Evolutionary conservation across 139 green algal species (phyloP).

Genomic region (Gonium pectorale): DNA sequence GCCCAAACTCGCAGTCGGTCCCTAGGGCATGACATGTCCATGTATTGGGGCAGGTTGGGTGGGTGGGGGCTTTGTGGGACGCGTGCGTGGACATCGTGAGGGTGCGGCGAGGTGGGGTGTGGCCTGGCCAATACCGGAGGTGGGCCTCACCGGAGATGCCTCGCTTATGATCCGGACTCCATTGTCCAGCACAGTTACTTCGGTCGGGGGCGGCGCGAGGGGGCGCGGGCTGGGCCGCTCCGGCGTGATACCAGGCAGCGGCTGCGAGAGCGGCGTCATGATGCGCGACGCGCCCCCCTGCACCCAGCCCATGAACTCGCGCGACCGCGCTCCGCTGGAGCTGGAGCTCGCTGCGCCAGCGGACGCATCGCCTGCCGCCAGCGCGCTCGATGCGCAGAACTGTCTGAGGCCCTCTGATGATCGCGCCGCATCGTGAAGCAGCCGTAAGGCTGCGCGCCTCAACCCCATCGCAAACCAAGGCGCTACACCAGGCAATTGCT

Average conservation of each 20-base stretch:
- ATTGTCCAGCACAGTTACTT: conserved; percentile 88
- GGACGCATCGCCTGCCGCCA: neutral
- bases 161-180: conserved; percentile 91
- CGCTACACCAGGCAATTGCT: too few species aligned
- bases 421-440: neutral
- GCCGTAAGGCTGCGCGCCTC: neutral
- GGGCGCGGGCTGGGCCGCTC: conserved; percentile 41
- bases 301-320: conserved; percentile 15
- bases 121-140: too few species aligned
- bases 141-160: conserved; percentile 79
- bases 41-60: too few species aligned
- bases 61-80: too few species aligned
- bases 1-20: conserved; percentile 89
- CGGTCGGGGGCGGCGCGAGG: conserved; percentile 69
- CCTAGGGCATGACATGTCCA: too few species aligned
- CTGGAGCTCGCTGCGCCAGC: neutral
- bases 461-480: neutral
- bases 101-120: too few species aligned
- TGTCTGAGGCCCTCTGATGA: neutral
- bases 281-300: conserved; percentile 29
- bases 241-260: conserved; percentile 73
- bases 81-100: too few species aligned
- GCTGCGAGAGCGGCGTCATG: conserved; percentile 77
- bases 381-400: neutral
- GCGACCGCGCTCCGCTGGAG: too few species aligned